These are phyloP conservation scores for Phaseolus lunatus DNA, from an alignment of 306 rosid species.

Conservation along the genomic window DNA sequence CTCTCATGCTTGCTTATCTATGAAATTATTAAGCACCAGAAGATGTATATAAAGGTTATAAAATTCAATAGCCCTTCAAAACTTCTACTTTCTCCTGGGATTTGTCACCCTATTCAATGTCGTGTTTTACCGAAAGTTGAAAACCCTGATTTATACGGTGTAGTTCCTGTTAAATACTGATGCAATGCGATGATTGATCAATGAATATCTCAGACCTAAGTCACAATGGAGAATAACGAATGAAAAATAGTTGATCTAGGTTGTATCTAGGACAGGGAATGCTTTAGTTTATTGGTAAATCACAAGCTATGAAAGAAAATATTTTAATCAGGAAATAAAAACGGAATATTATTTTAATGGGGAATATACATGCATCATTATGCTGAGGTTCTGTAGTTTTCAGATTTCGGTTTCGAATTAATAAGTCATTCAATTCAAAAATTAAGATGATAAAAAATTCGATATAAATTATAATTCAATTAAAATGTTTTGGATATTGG, in stretches of 20 bases:
- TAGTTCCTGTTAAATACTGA: neutral
- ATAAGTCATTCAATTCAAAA: too few species aligned
- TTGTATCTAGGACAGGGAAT: neutral
- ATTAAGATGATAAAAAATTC: too few species aligned
- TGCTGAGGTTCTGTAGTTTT: too few species aligned
- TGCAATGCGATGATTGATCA: neutral
- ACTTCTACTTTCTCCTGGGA: conserved; percentile 26
- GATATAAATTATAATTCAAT: too few species aligned
- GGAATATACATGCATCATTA: too few species aligned
- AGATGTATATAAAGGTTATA: conserved; percentile 60
- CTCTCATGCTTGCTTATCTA: conserved; percentile 37
- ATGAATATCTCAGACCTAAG: neutral
- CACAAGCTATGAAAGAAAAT: neutral
- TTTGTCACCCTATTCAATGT: conserved; percentile 1
- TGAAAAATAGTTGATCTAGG: neutral
- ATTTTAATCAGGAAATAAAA: neutral
- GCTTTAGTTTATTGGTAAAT: neutral
- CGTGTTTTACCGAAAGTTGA: conserved; percentile 4
- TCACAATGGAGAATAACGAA: neutral
- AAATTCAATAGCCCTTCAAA: conserved; percentile 43
- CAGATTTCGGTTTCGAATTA: too few species aligned
- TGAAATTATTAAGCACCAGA: conserved; percentile 52
- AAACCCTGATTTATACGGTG: neutral
- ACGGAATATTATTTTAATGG: neutral
- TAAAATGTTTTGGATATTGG: too few species aligned